Evolutionary conservation across 352 stramenopile species (phyloP).

Genomic region (Thraustotheca clavata): DNA sequence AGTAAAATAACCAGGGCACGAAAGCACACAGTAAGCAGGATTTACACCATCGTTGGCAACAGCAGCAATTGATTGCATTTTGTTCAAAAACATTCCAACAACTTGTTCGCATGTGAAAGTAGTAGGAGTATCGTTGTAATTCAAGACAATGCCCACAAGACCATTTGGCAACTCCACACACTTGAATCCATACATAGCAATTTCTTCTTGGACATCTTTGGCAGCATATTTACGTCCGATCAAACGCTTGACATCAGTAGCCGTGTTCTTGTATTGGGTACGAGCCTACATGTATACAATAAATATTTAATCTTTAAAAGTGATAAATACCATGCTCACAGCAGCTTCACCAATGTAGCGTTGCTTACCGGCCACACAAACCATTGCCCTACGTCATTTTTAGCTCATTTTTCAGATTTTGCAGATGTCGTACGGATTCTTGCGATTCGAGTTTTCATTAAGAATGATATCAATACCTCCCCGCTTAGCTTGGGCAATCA

Average conservation of each 20-base stretch:
- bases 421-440: constrained; percentile 86
- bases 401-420: neutral
- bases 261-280: constrained; percentile 98
- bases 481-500: constrained; percentile 94
- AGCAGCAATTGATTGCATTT: constrained; percentile 93
- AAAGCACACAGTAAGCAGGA: constrained; percentile 89
- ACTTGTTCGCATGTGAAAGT: constrained; percentile 95
- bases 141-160: constrained; percentile 85
- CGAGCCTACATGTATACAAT: constrained; percentile 37
- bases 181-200: constrained; percentile 88
- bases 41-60: constrained; percentile 85
- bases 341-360: constrained; percentile 91
- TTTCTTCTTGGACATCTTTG: constrained; percentile 93
- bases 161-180: constrained; percentile 80
- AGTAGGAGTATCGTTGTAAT: constrained; percentile 87
- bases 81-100: constrained; percentile 96
- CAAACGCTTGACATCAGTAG: constrained; percentile 95
- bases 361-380: constrained; percentile 85
- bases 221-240: constrained; percentile 96
- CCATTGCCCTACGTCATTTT: constrained; percentile 47
- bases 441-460: constrained; percentile 98
- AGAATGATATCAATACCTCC: constrained; percentile 98
- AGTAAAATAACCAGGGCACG: constrained; percentile 96
- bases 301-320: constrained; percentile 6
- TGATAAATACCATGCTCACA: constrained; percentile 60